Evolutionary conservation across 305 asterid species (phyloP).

Genomic region (Fraxinus nigra): DNA sequence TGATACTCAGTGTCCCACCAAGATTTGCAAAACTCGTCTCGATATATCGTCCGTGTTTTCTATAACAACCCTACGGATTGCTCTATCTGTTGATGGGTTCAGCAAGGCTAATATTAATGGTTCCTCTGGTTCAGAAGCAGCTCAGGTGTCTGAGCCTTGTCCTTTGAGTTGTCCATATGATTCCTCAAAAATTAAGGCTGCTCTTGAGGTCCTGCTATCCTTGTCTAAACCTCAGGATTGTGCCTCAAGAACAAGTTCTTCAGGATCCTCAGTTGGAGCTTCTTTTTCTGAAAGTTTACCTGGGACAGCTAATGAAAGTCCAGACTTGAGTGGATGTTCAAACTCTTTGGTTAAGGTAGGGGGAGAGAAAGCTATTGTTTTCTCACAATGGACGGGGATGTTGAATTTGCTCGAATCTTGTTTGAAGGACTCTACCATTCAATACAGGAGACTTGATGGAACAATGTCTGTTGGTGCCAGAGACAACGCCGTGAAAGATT

Average conservation of each 20-base stretch:
- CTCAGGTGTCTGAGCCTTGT: slow-evolving; percentile 39
- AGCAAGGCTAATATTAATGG: slow-evolving; percentile 29
- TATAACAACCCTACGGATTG: slow-evolving; percentile 49
- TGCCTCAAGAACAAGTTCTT: slow-evolving; percentile 16
- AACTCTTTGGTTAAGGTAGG: slow-evolving; percentile 27
- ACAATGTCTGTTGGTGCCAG: slow-evolving; percentile 87
- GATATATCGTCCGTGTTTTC: slow-evolving; percentile 60
- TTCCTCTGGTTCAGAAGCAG: slow-evolving; percentile 32
- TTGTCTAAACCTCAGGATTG: slow-evolving; percentile 31
- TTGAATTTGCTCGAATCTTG: slow-evolving; percentile 88
- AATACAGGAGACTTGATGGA: slow-evolving; percentile 93
- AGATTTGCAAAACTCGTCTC: slow-evolving; percentile 69
- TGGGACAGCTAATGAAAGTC: slow-evolving; percentile 17
- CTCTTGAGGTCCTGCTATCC: slow-evolving; percentile 69
- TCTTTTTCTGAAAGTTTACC: slow-evolving; percentile 20
- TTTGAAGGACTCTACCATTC: slow-evolving; percentile 59
- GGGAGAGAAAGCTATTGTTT: slow-evolving; percentile 92
- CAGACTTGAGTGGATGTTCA: slow-evolving; percentile 24
- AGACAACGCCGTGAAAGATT: slow-evolving; percentile 94
- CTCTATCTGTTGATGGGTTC: slow-evolving; percentile 56
- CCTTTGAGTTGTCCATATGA: slow-evolving; percentile 44
- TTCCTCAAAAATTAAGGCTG: slow-evolving; percentile 90
- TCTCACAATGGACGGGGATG: slow-evolving; percentile 99
- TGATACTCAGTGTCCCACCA: slow-evolving; percentile 72
- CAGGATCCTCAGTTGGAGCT: slow-evolving; percentile 21